Evolutionary conservation across 2,329 filamentous ascomycete genomes (phyloP).

Genomic region (Aspergillus sojae): DNA sequence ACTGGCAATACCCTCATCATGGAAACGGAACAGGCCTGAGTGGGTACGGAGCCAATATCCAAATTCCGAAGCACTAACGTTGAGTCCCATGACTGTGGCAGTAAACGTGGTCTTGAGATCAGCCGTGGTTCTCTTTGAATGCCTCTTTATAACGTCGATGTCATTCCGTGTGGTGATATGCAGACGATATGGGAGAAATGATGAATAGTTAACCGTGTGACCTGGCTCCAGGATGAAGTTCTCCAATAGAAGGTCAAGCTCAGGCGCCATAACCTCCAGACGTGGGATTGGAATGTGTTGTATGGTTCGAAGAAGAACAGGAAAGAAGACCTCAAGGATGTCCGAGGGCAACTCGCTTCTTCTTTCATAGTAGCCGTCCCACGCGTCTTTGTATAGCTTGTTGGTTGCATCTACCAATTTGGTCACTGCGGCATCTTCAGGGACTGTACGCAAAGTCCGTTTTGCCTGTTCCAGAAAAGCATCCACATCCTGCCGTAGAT

Average conservation of each 20-base stretch:
- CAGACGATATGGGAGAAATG: conserved; percentile 84
- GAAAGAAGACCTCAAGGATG: conserved; percentile 76
- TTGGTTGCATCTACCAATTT: conserved; percentile 68
- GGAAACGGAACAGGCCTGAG: conserved; percentile 71
- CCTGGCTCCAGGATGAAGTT: conserved; percentile 91
- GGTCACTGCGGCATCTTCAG: conserved; percentile 71
- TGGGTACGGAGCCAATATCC: conserved; percentile 88
- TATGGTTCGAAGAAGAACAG: conserved; percentile 72
- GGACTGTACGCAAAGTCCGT: conserved; percentile 67
- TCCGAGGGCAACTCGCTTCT: conserved; percentile 77
- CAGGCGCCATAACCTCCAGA: conserved; percentile 81
- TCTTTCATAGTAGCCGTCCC: conserved; percentile 62
- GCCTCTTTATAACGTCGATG: conserved; percentile 79
- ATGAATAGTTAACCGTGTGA: conserved; percentile 77
- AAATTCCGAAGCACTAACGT: conserved; percentile 80
- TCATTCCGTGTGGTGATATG: conserved; percentile 84
- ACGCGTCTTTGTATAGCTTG: conserved; percentile 71
- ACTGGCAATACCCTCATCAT: conserved; percentile 81
- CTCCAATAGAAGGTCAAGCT: conserved; percentile 82
- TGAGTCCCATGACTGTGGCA: conserved; percentile 79
- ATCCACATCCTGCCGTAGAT: conserved; percentile 72
- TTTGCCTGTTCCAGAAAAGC: conserved; percentile 70
- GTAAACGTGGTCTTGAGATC: conserved; percentile 72
- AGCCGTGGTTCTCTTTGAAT: conserved; percentile 66
- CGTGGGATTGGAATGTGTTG: conserved; percentile 90